phyloP scores from a whole-genome alignment of 169 alveolate genomes.

The Fabrea salina region DNA sequence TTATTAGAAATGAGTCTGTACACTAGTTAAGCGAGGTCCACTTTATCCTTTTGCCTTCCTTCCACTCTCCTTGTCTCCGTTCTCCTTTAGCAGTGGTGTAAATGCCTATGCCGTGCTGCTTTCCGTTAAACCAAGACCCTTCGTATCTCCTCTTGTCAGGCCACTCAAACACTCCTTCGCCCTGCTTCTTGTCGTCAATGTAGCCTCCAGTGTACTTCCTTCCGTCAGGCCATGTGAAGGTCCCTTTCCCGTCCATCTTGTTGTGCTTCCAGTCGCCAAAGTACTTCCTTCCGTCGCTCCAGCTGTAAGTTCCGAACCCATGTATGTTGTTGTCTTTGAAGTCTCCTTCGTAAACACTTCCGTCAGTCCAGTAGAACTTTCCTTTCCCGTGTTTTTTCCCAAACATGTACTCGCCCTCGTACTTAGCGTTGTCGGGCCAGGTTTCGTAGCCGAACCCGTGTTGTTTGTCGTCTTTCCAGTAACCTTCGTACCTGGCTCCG shows the following conservation, averaged over 20 bases:
- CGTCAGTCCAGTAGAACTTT: conserved; percentile 69
- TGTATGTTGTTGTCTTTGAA: conserved; percentile 62
- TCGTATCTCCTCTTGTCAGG: conserved; percentile 67
- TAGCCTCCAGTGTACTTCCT: conserved; percentile 65
- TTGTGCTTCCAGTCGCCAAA: conserved; percentile 65
- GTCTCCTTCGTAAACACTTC: conserved; percentile 54
- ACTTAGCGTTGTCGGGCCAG: conserved; percentile 74
- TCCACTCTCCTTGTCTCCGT: conserved; percentile 65
- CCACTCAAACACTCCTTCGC: conserved; percentile 69
- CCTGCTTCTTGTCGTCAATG: conserved; percentile 72
- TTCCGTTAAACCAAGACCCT: conserved; percentile 69
- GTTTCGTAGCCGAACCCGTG: conserved; percentile 73
- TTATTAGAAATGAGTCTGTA: no score
- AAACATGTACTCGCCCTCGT: conserved; percentile 67
- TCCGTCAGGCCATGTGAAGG: conserved; percentile 71
- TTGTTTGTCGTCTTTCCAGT: conserved; percentile 72
- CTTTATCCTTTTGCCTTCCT: conserved; percentile 74
- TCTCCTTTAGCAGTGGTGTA: conserved; percentile 44
- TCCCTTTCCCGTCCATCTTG: conserved; percentile 69
- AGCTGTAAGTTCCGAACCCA: conserved; percentile 68
- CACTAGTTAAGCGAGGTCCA: no score
- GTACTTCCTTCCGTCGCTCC: conserved; percentile 67
- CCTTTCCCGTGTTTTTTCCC: conserved; percentile 79
- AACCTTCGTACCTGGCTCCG: conserved; percentile 72
- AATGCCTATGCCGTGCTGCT: conserved; percentile 71